A percentile compares a stretch with the other conserved stretches of the same genome.
Conservation (phyloP, 192 early-diverging fungal genomes). For the Coemansia sp. region DNA sequence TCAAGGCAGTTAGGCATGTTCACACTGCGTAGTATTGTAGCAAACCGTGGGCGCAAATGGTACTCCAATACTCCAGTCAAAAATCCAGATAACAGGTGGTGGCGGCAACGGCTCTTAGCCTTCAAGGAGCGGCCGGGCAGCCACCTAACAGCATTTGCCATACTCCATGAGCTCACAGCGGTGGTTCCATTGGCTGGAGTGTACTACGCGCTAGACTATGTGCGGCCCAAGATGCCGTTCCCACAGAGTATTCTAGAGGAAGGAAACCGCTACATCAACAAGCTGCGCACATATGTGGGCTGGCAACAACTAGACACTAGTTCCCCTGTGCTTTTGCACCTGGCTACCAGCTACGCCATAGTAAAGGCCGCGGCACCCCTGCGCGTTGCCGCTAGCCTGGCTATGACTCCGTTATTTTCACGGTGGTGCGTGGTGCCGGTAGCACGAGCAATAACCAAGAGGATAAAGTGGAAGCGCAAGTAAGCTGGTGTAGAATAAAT, state of each 20-base stretch:
- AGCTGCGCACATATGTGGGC: constrained; percentile 56
- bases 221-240: constrained; percentile 61
- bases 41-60: background rate
- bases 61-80: background rate
- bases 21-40: background rate
- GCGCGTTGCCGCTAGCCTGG: constrained; percentile 30
- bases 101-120: constrained; percentile 33
- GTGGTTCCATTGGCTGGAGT: constrained; percentile 72
- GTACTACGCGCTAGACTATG: constrained; percentile 62
- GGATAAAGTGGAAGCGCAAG: background rate
- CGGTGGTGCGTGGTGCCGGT: constrained; percentile 30
- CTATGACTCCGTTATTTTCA: constrained; percentile 31
- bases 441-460: background rate
- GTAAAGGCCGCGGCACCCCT: constrained; percentile 65
- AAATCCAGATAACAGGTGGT: background rate
- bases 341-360: constrained; percentile 76
- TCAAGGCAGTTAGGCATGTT: too few relatives aligned
- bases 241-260: constrained; percentile 61
- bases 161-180: constrained; percentile 89
- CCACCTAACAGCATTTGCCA: constrained; percentile 68
- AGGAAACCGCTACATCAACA: constrained; percentile 61
- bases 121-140: constrained; percentile 67
- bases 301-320: constrained; percentile 13
- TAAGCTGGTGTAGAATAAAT: background rate
- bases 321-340: constrained; percentile 61